phyloP scores from a whole-genome alignment of 139 green algal genomes.

The Chlorella sp. region DNA sequence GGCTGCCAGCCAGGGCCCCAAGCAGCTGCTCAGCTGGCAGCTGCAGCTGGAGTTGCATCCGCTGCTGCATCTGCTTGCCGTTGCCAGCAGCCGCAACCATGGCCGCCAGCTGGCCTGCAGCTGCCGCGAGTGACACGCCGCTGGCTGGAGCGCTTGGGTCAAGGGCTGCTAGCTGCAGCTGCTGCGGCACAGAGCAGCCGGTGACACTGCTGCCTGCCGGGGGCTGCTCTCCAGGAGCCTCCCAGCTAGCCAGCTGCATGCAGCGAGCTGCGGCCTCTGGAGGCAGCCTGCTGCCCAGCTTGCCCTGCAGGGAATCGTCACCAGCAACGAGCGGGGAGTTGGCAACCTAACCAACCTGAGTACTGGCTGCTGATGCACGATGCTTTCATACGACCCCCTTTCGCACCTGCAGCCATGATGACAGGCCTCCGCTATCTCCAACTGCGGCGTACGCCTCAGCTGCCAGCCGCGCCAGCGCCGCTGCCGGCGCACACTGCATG shows the following conservation, averaged over 20 bases:
- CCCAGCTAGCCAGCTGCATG: constrained; percentile 30
- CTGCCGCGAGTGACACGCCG: not conserved
- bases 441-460: constrained; percentile 63
- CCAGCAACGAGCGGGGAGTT: not conserved
- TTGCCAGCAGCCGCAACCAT: not conserved
- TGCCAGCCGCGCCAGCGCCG: not conserved
- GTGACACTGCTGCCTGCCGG: not conserved
- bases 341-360: not conserved
- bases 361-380: not conserved
- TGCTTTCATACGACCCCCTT: too few species aligned
- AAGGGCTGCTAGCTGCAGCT: not conserved
- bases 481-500: not conserved
- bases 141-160: not conserved
- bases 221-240: not conserved
- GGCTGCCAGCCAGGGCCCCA: not conserved
- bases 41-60: not conserved
- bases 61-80: not conserved
- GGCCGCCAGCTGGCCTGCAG: not conserved
- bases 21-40: not conserved
- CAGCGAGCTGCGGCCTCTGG: not conserved
- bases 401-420: constrained; percentile 27
- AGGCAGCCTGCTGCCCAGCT: constrained; percentile 8
- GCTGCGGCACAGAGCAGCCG: not conserved
- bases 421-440: constrained; percentile 58
- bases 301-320: constrained; percentile 2